Evolutionary conservation across 805 yeast genomes (phyloP).

Genomic region (Diddensiella santjacobensis): DNA sequence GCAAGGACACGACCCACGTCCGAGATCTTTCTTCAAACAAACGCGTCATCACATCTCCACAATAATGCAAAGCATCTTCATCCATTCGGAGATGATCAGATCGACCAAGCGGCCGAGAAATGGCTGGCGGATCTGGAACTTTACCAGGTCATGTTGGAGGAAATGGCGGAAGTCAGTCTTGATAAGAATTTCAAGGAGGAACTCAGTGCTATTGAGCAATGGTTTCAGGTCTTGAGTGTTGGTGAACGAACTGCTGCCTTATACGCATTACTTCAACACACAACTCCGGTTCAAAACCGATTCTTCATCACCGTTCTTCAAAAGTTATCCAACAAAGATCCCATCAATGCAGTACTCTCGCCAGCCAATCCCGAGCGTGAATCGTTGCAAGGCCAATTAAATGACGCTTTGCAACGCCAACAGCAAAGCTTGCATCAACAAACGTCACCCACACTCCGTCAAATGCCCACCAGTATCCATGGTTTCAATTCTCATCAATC

Average conservation of each 20-base stretch:
- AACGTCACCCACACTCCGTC: slow-evolving; percentile 4
- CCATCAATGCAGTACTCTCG: slow-evolving; percentile 22
- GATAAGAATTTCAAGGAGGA: slow-evolving; percentile 34
- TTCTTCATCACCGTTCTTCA: slow-evolving; percentile 34
- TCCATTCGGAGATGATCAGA: slow-evolving; percentile 10
- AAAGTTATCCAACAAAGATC: slow-evolving; percentile 28
- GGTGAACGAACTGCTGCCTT: slow-evolving; percentile 39
- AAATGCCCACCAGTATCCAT: slow-evolving; percentile 1
- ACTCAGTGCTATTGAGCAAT: slow-evolving; percentile 35
- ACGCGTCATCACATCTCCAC: background rate
- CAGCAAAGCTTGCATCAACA: slow-evolving; percentile 12
- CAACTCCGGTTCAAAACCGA: slow-evolving; percentile 33
- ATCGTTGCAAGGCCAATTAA: slow-evolving; percentile 1
- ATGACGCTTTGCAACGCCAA: slow-evolving; percentile 7
- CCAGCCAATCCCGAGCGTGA: slow-evolving; percentile 18
- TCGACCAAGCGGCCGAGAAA: slow-evolving; percentile 29
- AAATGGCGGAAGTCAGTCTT: slow-evolving; percentile 30
- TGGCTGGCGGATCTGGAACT: slow-evolving; percentile 35
- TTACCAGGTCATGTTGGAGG: slow-evolving; percentile 31
- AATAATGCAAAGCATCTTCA: slow-evolving; percentile 12
- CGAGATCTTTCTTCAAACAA: slow-evolving; percentile 25
- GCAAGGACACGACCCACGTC: slow-evolving; percentile 23
- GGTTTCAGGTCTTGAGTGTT: slow-evolving; percentile 38
- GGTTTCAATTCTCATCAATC: background rate
- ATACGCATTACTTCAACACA: slow-evolving; percentile 34